Evolutionary conservation across 768 basidiomycete species (phyloP).

Genomic region (Tricholoma furcatifolium): DNA sequence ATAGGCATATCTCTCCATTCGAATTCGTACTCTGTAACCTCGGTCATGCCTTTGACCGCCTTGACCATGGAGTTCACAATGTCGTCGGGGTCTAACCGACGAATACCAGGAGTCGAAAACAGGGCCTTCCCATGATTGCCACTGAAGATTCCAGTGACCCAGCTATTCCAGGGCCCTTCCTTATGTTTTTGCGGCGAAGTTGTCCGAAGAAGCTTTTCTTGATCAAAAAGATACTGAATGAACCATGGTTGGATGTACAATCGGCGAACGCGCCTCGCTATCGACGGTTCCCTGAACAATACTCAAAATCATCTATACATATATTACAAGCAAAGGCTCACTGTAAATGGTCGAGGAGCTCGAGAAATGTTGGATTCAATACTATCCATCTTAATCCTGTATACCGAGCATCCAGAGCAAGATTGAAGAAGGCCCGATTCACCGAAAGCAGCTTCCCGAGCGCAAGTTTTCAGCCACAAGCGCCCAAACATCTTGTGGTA

Average conservation of each 20-base stretch:
- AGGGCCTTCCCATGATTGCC: neutral
- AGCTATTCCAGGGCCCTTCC: neutral
- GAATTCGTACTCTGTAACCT: conserved; percentile 31
- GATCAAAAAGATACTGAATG: conserved; percentile 31
- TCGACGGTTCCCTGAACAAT: conserved; percentile 26
- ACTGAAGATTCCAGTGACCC: neutral
- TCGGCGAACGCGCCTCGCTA: conserved; percentile 31
- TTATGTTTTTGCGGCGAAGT: neutral
- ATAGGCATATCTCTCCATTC: conserved; percentile 38
- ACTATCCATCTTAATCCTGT: conserved; percentile 30
- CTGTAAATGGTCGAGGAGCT: conserved; percentile 29
- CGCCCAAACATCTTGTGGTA: conserved; percentile 35
- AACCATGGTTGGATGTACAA: conserved; percentile 40
- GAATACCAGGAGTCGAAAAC: neutral
- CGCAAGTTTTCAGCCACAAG: conserved; percentile 23
- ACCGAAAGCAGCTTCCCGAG: conserved; percentile 24
- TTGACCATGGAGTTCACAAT: conserved; percentile 30
- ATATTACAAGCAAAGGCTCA: conserved; percentile 13
- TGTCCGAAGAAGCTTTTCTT: conserved; percentile 14
- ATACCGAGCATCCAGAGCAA: conserved; percentile 28
- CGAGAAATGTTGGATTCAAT: conserved; percentile 26
- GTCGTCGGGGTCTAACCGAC: conserved; percentile 7
- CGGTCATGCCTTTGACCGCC: conserved; percentile 32
- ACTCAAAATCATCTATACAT: neutral
- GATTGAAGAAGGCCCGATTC: conserved; percentile 33